Evolutionary conservation across 371 early-diverging fungal species (phyloP).

Genomic region (Mortierella sp.): DNA sequence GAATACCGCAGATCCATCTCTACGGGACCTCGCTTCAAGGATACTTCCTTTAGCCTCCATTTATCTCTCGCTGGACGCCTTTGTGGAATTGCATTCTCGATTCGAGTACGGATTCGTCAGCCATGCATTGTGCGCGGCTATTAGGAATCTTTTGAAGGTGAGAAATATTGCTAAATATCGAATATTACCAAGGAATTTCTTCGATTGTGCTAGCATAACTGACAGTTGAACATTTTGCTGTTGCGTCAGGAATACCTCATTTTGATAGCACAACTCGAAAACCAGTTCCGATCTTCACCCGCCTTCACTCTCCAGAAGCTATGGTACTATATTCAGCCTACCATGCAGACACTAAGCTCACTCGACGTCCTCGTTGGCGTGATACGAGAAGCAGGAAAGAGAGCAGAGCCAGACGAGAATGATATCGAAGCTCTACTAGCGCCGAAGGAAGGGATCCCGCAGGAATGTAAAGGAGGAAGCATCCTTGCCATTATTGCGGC

Average conservation of each 20-base stretch:
- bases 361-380: conserved; percentile 71
- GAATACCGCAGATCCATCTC: conserved; percentile 87
- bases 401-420: conserved; percentile 49
- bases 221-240: no score
- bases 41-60: conserved; percentile 82
- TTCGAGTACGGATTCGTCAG: conserved; percentile 89
- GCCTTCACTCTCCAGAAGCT: conserved; percentile 90
- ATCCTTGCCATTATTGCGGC: conserved; percentile 72
- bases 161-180: neutral
- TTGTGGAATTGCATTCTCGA: conserved; percentile 75
- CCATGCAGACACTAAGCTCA: conserved; percentile 74
- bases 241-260: conserved; percentile 81
- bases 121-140: conserved; percentile 90
- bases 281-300: conserved; percentile 77
- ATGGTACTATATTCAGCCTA: conserved; percentile 88
- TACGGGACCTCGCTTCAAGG: conserved; percentile 78
- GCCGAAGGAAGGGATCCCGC: conserved; percentile 62
- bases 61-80: conserved; percentile 77
- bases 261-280: conserved; percentile 91
- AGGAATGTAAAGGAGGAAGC: conserved; percentile 70
- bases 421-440: conserved; percentile 66
- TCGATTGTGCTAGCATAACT: no score
- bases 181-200: no score
- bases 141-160: conserved; percentile 76
- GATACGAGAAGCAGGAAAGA: conserved; percentile 56